Base-by-base conservation (phyloP, 352 stramenopile genomes). In the Globisporangium takayamanum region DNA sequence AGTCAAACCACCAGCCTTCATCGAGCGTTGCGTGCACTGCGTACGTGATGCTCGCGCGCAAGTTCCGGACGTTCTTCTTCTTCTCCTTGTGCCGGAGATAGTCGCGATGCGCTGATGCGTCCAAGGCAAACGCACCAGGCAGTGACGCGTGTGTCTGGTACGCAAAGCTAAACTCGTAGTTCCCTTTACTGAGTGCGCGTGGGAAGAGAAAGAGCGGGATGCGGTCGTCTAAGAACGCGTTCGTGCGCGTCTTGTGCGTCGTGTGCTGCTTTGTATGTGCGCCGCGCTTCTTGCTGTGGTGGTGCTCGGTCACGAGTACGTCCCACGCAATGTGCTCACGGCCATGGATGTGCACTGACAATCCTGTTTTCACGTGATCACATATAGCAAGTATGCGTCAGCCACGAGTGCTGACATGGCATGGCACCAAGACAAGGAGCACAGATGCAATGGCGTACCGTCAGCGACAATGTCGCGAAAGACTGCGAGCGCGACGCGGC, bases 161-260 rank as follows among this genome's bases (percentile, higher is more conserved):
- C 56, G 28, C 44, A 52, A 72, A 72, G 20, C 57, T 46, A 37
- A 68, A 72, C 26, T 62, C 50, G 45, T 72, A 72, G 53, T 55
- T 42, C 14, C 62, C 57, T 14, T 47, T 42, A 2, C 52, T 3
- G 8, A 72, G 47, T 4, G 50, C 15, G 22, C 65, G 58, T 28
- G 64, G 62, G 50, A 72, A 63, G 18, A 55, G 28, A 46, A 66
- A 72, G 12, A 72, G 44, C 28, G 59, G 46, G 11, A 72, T 33
- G 48, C 63, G 48, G 15, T 60, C 46, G 46, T 51, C n/a, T 20
- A 61, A 20, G 52, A 61, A 61, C 53, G n/a, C 36, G 26, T 61
- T 65, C 18, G 37, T 56, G 59, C n/a, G 30, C 50, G 46, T 25
- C 58, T 63, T 37, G 49, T n/a, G 41, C 50, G 33, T 46, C 28